Evolutionary conservation across 192 early-diverging fungal genomes (phyloP).

Genomic region (Dispira parvispora): DNA sequence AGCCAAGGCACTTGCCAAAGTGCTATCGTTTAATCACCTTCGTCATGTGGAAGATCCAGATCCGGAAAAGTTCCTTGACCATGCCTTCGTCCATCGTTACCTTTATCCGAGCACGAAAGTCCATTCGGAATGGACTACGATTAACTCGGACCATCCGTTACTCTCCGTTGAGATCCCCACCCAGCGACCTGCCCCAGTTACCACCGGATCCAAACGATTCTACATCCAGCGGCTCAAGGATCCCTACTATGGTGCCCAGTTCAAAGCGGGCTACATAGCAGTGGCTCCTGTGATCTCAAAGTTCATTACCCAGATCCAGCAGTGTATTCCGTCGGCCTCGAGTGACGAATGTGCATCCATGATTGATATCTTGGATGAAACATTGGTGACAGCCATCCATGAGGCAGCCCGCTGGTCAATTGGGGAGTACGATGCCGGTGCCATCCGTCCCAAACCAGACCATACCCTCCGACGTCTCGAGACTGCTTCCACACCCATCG

Average conservation of each 20-base stretch:
- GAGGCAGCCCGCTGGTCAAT: background rate
- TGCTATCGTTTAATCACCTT: background rate
- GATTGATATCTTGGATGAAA: background rate
- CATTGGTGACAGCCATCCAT: background rate
- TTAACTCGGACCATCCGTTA: background rate
- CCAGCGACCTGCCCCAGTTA: background rate
- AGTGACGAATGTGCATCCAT: no score
- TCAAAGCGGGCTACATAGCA: background rate
- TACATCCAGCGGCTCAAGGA: background rate
- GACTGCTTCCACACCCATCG: background rate
- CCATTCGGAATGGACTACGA: background rate
- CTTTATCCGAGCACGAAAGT: background rate
- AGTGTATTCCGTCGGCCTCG: background rate
- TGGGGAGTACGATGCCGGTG: background rate
- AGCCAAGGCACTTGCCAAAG: background rate
- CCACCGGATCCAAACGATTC: background rate
- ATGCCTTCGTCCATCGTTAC: background rate
- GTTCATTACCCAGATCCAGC: background rate
- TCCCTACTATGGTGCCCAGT: background rate
- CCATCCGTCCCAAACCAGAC: background rate
- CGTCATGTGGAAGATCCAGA: background rate
- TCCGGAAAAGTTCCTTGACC: background rate
- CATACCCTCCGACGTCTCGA: background rate
- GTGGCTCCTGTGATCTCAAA: background rate
- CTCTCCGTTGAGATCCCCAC: background rate